Base-by-base conservation (phyloP, 176 grass and related monocot genomes). In the Juncus effusus region DNA sequence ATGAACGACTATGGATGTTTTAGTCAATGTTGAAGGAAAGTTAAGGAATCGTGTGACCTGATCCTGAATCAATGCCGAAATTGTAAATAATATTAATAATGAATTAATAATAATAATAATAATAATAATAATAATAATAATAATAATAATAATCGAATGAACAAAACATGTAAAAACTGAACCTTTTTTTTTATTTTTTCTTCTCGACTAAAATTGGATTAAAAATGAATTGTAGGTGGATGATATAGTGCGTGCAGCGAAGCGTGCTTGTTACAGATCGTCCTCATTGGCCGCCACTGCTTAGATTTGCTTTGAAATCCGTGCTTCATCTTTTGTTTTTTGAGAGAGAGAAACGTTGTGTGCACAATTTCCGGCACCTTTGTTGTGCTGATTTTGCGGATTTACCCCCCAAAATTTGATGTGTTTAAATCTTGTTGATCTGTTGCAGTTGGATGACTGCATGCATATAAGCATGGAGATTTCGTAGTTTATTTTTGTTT, bases 241-340 rank as follows among this genome's bases (percentile, higher is more conserved):
- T 2, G 94, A 99, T 67, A 87, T 99, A 37, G 89, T 93, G 50
- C 88, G 94, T 54, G 88, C 94, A 39, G 88, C 83, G 10, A 93
- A 92, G 76, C 83, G 94, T 3, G 80, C 83, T 7, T 99, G 88
- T 74, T 99, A 89, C 64, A 84, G 94, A 63, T 82, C 89, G 7
- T 78, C 77, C 10, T 85, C 83, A 14, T 80, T 99, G 75, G 78
- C 94, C 41, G 94, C 89, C 39, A 70, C 88, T 2, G 94, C 94
- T 72, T 99, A 70, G 72, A 62, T 1, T 13, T 14, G 11, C 42
- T 57, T 74, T 57, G 39, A 36, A 0, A 81, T 65, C 56, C 16
- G 7, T 67, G 51, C 9, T 40, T 45, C 64, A 40, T 19, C 45
- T 77, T 55, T 9, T 47, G 52, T 56, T 38, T 35, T 47, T 59